A percentile compares a stretch with the other conserved stretches of the same genome.
These are phyloP conservation scores for Hygrophoropsis aurantiaca DNA, from an alignment of 768 basidiomycete species.

Conservation along the genomic window DNA sequence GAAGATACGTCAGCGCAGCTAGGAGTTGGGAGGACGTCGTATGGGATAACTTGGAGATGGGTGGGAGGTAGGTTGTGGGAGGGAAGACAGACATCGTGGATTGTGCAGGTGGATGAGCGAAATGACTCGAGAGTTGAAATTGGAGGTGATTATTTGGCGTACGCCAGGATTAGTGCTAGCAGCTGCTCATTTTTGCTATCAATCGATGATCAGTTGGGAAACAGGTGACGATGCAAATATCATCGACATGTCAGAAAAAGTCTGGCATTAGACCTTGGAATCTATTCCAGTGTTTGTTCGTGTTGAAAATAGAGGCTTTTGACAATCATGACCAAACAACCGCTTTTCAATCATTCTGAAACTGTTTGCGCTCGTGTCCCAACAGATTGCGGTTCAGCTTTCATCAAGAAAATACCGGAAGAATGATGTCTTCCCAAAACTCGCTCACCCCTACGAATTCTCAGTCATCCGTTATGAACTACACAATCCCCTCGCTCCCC, in stretches of 20 bases:
- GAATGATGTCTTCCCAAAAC: conserved; percentile 11
- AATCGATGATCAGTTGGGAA: too few relatives aligned
- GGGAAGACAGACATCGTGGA: conserved; percentile 17
- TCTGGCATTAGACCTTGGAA: not conserved
- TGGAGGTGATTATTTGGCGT: too few relatives aligned
- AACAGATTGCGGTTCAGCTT: not conserved
- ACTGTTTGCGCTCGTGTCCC: too few relatives aligned
- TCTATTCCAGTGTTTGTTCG: not conserved
- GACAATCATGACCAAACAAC: conserved; percentile 1
- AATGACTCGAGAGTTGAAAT: not conserved
- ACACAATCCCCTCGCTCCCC: conserved; percentile 16
- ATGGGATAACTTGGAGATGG: conserved; percentile 44
- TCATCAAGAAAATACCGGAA: too few relatives aligned
- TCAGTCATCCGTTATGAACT: conserved; percentile 14
- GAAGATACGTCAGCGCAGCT: conserved; percentile 50
- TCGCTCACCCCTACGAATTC: conserved; percentile 12
- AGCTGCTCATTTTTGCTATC: too few relatives aligned
- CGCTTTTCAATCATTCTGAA: too few relatives aligned
- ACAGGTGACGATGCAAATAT: not conserved
- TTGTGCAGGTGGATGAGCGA: not conserved
- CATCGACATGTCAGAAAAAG: conserved; percentile 1
- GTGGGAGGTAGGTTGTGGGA: conserved; percentile 56
- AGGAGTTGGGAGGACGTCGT: conserved; percentile 36
- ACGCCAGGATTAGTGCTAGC: too few relatives aligned
- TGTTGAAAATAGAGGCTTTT: conserved; percentile 1